Evolutionary conservation across 2,329 filamentous ascomycete species (phyloP), one percentile per base, ranked within the genome.

Genomic region (Curvularia sp.): DNA sequence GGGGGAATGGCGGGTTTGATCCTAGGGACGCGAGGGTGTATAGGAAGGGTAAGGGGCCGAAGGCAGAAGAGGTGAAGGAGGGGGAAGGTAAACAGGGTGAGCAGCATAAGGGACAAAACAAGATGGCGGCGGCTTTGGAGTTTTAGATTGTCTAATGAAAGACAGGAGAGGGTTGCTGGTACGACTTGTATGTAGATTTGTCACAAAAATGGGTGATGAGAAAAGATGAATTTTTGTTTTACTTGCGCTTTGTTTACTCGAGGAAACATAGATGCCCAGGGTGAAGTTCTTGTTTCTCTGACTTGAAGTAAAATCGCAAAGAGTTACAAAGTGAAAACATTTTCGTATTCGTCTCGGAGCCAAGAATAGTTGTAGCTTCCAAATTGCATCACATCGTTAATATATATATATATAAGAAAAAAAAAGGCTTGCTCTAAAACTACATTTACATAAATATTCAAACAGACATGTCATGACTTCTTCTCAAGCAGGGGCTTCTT

Each of bases 1-100:
- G 93, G 92, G 95, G 94, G 0, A 91, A 93, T 65, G 94, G 94
- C 1, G 95, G 94, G 0, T 98, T 98, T 75, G 92, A 98, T 79
- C 94, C 94, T 0, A 84, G 91, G 49, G 95, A 98, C 78, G 86
- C 90, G 76, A 85, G 94, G 63, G 93, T 97, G 8, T 91, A 94
- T 76, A 86, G 89, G 66, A 97, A 97, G 79, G 93, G 93, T 1
- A 88, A 88, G 69, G 86, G 86, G 1, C 66, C 70, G 5, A 79
- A 75, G 68, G 57, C 18, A 8, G 66, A 67, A 13, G 55, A 54
- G 5, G 61, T 63, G 4, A 42, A 42, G 3, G 62, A 58, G 8
- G 61, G 64, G 5, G 53, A 60, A 12, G 46, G 26, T 5, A 47
- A 49, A 62, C 49, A 31, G n/a, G 64, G 62, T 10, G 53, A 49